Evolutionary conservation across 2,329 filamentous ascomycete species (phyloP).

Genomic region (Botrytis aclada): DNA sequence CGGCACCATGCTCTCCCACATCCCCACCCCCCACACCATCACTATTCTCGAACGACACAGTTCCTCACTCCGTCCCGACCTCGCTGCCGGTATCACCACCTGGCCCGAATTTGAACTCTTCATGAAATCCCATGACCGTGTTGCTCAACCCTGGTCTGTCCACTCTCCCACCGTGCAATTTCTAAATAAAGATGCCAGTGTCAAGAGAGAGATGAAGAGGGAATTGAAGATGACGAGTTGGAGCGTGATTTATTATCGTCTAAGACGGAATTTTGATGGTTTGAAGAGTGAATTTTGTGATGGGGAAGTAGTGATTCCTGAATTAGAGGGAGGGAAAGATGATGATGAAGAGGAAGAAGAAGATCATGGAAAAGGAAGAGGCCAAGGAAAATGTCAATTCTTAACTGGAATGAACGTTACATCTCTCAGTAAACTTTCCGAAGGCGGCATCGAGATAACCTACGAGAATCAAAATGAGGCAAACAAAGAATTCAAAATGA

Average conservation of each 20-base stretch:
- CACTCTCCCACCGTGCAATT: conserved; percentile 16
- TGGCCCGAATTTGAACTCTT: conserved; percentile 20
- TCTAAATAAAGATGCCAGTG: conserved; percentile 21
- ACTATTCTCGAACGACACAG: conserved; percentile 25
- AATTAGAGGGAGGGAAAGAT: neutral
- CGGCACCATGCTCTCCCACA: conserved; percentile 22
- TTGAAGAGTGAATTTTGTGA: conserved; percentile 20
- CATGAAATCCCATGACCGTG: neutral
- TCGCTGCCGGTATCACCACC: conserved; percentile 26
- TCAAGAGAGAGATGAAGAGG: conserved; percentile 14
- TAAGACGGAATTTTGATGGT: conserved; percentile 30
- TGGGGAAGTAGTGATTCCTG: neutral
- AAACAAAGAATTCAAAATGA: conserved; percentile 2
- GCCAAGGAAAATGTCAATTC: neutral
- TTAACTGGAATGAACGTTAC: neutral
- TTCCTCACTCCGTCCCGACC: conserved; percentile 13
- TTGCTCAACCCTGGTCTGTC: conserved; percentile 10
- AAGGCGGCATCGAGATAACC: conserved; percentile 5
- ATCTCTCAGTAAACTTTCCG: neutral
- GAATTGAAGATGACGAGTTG: conserved; percentile 22
- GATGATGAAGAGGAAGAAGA: neutral
- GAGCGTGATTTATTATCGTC: conserved; percentile 26
- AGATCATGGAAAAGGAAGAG: neutral
- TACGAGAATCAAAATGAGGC: neutral
- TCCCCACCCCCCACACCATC: conserved; percentile 21